These are phyloP conservation scores for Vigna mungo DNA, from an alignment of 306 rosid species.

Conservation along the genomic window DNA sequence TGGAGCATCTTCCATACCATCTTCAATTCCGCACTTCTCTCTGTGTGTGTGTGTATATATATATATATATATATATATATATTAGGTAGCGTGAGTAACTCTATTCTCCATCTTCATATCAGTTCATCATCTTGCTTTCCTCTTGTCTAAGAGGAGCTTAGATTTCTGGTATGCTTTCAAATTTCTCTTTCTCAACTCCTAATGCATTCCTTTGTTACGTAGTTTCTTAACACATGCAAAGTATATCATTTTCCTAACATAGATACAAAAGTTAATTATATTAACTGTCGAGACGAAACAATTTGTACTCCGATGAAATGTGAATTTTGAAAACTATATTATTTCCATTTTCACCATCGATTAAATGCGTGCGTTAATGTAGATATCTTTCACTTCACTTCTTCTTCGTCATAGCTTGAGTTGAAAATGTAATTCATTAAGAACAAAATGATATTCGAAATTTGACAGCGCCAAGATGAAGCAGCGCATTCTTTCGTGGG, in stretches of 20 bases:
- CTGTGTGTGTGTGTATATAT: no score
- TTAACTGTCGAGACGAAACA: background rate
- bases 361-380: background rate
- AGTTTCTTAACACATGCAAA: background rate
- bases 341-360: constrained; percentile 5
- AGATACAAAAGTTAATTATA: no score
- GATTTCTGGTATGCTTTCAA: constrained; percentile 25
- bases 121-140: constrained; percentile 25
- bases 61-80: constrained; percentile 6
- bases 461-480: constrained; percentile 52
- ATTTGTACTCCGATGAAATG: background rate
- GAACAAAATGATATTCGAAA: background rate
- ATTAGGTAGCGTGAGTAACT: background rate
- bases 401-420: background rate
- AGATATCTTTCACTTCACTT: background rate
- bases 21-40: background rate
- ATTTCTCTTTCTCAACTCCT: background rate
- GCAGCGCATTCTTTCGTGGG: constrained; percentile 41
- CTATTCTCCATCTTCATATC: constrained; percentile 17
- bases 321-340: background rate
- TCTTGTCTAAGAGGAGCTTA: constrained; percentile 37
- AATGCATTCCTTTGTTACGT: background rate
- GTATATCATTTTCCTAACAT: background rate
- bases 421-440: background rate
- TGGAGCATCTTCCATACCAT: constrained; percentile 18